Evolutionary conservation across 2,329 filamentous ascomycete genomes (phyloP).

Genomic region (Cytospora chrysosperma): DNA sequence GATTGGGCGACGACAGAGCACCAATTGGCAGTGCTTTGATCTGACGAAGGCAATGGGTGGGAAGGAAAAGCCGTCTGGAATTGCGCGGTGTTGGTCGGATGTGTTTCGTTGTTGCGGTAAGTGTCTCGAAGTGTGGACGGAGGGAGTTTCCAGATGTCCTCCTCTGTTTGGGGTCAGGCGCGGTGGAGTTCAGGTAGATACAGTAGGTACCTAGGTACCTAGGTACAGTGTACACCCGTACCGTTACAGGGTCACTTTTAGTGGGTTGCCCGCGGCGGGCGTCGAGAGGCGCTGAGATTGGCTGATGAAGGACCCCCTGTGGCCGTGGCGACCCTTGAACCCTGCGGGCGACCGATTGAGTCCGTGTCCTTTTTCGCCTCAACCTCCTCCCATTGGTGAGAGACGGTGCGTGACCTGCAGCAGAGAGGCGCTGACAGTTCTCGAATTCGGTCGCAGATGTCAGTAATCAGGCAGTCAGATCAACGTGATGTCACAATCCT

Average conservation of each 20-base stretch:
- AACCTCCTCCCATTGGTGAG: neutral
- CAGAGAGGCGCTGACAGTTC: slow-evolving; percentile 7
- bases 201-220: no score
- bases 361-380: slow-evolving; percentile 9
- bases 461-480: neutral
- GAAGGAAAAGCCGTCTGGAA: slow-evolving; percentile 1
- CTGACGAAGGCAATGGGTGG: slow-evolving; percentile 2
- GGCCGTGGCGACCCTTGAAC: slow-evolving; percentile 15
- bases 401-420: slow-evolving; percentile 5
- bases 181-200: slow-evolving; percentile 4
- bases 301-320: neutral
- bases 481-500: neutral
- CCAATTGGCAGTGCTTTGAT: slow-evolving; percentile 9
- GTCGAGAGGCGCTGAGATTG: slow-evolving; percentile 15
- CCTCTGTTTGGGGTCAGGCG: slow-evolving; percentile 16
- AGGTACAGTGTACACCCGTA: neutral
- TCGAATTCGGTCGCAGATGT: slow-evolving; percentile 13
- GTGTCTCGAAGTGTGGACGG: slow-evolving; percentile 39
- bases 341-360: slow-evolving; percentile 17
- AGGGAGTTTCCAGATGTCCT: slow-evolving; percentile 26
- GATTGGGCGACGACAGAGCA: slow-evolving; percentile 6
- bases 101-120: slow-evolving; percentile 37
- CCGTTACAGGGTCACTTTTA: neutral
- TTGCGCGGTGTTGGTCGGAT: neutral
- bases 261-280: slow-evolving; percentile 12